Evolutionary conservation across 2,329 filamentous ascomycete genomes (phyloP).

Genomic region (Alternaria arborescens): DNA sequence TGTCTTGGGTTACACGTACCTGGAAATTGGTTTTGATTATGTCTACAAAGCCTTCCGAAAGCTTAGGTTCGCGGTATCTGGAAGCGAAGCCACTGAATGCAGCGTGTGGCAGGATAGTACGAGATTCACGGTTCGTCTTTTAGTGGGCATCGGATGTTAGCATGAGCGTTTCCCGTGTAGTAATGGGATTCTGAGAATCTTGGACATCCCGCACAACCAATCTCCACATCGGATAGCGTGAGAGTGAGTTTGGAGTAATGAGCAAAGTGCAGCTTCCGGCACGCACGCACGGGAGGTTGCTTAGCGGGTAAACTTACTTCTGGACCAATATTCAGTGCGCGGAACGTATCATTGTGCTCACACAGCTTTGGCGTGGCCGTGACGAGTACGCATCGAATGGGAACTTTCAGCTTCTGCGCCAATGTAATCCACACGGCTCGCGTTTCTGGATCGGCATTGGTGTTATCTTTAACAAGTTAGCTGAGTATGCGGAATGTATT

Average conservation of each 20-base stretch:
- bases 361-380: slow-evolving; percentile 73
- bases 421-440: slow-evolving; percentile 81
- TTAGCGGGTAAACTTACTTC: slow-evolving; percentile 43
- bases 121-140: slow-evolving; percentile 82
- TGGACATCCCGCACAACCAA: slow-evolving; percentile 15
- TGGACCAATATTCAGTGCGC: slow-evolving; percentile 65
- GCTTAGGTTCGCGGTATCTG: slow-evolving; percentile 75
- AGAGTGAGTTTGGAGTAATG: slow-evolving; percentile 6
- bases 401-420: slow-evolving; percentile 73
- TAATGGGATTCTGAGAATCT: not conserved
- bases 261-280: slow-evolving; percentile 4
- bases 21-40: slow-evolving; percentile 78
- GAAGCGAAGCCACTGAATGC: slow-evolving; percentile 81
- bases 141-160: slow-evolving; percentile 24
- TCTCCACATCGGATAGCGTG: slow-evolving; percentile 22
- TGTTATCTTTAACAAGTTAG: slow-evolving; percentile 77
- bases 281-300: slow-evolving; percentile 12
- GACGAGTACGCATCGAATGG: slow-evolving; percentile 88
- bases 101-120: slow-evolving; percentile 75
- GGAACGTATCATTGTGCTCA: slow-evolving; percentile 88
- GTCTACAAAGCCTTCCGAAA: slow-evolving; percentile 84
- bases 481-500: slow-evolving; percentile 19
- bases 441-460: slow-evolving; percentile 84
- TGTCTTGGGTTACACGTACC: slow-evolving; percentile 51
- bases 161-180: slow-evolving; percentile 14